Evolutionary conservation across 1,139 yeast species (phyloP).

Genomic region (Waltiozyma solani): DNA sequence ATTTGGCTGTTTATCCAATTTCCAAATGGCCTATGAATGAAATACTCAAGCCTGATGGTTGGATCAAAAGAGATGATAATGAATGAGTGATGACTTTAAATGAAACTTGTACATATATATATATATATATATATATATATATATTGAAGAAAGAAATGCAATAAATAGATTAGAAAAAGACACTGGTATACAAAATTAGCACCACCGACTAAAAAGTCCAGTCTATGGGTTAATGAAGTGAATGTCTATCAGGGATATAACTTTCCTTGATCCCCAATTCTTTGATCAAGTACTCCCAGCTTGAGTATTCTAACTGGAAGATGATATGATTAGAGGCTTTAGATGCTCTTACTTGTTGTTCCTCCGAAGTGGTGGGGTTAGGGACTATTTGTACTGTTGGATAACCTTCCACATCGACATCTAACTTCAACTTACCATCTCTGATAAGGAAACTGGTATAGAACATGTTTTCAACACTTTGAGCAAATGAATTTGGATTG

Average conservation of each 20-base stretch:
- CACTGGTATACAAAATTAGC: too few relatives aligned
- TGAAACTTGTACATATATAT: neutral
- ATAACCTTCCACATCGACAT: conserved; percentile 39
- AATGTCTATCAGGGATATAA: conserved; percentile 36
- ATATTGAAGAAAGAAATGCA: too few relatives aligned
- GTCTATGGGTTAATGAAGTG: neutral
- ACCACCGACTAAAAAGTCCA: too few relatives aligned
- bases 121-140: neutral
- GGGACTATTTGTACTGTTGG: conserved; percentile 29
- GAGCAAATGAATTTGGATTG: conserved; percentile 68
- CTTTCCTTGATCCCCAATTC: conserved; percentile 42
- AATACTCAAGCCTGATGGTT: conserved; percentile 38
- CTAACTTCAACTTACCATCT: conserved; percentile 54
- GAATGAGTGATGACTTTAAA: too few relatives aligned
- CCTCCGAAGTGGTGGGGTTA: conserved; percentile 18
- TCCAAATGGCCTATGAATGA: conserved; percentile 69
- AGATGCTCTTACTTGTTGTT: conserved; percentile 22
- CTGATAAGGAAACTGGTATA: conserved; percentile 71
- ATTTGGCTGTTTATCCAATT: conserved; percentile 44
- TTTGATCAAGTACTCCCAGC: conserved; percentile 50
- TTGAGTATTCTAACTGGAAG: conserved; percentile 53
- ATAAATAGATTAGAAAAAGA: too few relatives aligned
- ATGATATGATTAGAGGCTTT: conserved; percentile 48
- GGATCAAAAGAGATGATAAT: conserved; percentile 27
- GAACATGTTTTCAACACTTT: conserved; percentile 76